phyloP scores from a whole-genome alignment of 225 moss, liverwort and hornwort species.

The Marchantia paleacea region DNA sequence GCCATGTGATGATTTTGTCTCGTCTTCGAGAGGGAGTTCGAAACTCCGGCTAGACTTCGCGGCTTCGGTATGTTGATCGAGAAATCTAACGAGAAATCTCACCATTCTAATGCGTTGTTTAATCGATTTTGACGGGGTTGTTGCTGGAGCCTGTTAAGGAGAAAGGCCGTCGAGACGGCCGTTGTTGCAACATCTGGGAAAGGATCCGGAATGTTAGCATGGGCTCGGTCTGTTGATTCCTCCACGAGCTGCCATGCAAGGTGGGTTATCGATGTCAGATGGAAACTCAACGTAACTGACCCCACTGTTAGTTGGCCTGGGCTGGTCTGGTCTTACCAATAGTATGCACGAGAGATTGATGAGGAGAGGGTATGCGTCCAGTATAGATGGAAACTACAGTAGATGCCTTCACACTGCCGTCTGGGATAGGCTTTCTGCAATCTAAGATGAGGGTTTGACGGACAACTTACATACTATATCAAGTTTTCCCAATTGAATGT shows the following conservation, averaged over 20 bases:
- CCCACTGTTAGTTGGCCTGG: neutral
- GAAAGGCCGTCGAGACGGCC: slow-evolving; percentile 7
- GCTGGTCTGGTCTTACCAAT: neutral
- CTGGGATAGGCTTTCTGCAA: neutral
- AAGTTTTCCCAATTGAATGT: neutral
- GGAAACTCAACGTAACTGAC: slow-evolving; percentile 2
- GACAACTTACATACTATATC: neutral
- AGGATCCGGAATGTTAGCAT: slow-evolving; percentile 43
- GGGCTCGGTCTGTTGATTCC: slow-evolving; percentile 39
- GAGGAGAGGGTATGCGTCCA: neutral
- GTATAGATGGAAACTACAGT: slow-evolving; percentile 1
- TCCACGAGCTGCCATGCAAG: slow-evolving; percentile 39
- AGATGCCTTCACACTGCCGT: neutral
- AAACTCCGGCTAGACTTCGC: neutral
- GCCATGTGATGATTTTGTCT: slow-evolving; percentile 4
- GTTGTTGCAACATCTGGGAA: slow-evolving; percentile 10
- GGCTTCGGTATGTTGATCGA: neutral
- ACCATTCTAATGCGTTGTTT: neutral
- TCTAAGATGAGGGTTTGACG: neutral
- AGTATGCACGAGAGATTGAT: slow-evolving; percentile 11
- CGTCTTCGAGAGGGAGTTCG: neutral
- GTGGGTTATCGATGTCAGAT: slow-evolving; percentile 28
- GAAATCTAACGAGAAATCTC: neutral
- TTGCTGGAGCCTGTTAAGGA: neutral
- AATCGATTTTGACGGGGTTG: neutral